These are phyloP conservation scores for Talaromyces albobiverticillius DNA, from an alignment of 2,329 filamentous ascomycete species.

Conservation along the genomic window DNA sequence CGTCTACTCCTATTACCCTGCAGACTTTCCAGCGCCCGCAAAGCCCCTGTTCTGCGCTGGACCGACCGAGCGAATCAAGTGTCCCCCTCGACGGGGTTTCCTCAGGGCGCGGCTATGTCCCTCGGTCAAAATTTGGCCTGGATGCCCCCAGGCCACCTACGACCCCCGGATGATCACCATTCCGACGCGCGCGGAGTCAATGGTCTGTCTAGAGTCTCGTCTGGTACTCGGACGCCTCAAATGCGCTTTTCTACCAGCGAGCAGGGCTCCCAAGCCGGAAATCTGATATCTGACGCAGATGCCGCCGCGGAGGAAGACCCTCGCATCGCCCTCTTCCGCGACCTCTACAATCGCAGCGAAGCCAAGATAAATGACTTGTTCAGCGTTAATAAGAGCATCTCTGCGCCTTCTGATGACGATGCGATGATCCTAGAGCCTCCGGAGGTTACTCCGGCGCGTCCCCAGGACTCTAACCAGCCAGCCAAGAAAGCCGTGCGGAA, in stretches of 20 bases:
- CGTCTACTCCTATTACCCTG: constrained; percentile 23
- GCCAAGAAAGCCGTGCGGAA: constrained; percentile 64
- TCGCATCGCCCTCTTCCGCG: constrained; percentile 68
- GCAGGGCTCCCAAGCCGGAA: constrained; percentile 46
- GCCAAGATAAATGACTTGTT: constrained; percentile 76
- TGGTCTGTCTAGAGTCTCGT: constrained; percentile 42
- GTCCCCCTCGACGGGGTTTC: constrained; percentile 46
- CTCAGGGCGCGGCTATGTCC: constrained; percentile 55
- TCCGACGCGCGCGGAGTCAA: constrained; percentile 38
- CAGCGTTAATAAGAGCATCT: constrained; percentile 39
- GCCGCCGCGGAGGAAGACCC: constrained; percentile 67
- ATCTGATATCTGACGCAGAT: constrained; percentile 50
- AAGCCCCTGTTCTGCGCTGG: constrained; percentile 25
- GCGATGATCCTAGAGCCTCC: constrained; percentile 47
- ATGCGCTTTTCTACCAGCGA: constrained; percentile 43
- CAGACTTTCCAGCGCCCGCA: constrained; percentile 31
- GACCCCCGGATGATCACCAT: constrained; percentile 59
- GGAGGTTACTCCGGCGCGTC: constrained; percentile 38
- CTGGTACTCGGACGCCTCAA: constrained; percentile 44
- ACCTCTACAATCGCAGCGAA: constrained; percentile 74
- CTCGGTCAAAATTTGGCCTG: constrained; percentile 67
- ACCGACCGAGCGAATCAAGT: constrained; percentile 34
- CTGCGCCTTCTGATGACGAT: constrained; percentile 36
- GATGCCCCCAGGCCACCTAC: constrained; percentile 59
- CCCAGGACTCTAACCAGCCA: constrained; percentile 47